Percentiles rank a stretch among this genome's conserved stretches.
These are phyloP conservation scores for Pseudogymnoascus sp. DNA, from an alignment of 2,329 filamentous ascomycete species.

Conservation along the genomic window DNA sequence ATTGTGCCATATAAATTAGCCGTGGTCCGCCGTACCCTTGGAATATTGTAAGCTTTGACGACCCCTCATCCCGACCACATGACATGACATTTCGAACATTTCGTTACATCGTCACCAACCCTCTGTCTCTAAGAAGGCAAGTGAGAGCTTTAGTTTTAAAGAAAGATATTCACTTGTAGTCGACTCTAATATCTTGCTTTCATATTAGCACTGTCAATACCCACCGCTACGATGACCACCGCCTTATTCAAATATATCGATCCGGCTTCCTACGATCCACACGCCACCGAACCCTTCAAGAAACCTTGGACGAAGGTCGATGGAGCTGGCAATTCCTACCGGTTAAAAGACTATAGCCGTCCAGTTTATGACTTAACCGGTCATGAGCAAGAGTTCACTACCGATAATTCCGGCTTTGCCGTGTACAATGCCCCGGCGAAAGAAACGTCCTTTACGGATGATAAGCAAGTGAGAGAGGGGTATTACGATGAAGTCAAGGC, in stretches of 20 bases:
- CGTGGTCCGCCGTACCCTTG: too few species aligned
- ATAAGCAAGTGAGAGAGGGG: slow-evolving; percentile 56
- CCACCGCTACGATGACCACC: slow-evolving; percentile 46
- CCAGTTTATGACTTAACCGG: slow-evolving; percentile 65
- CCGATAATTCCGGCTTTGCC: slow-evolving; percentile 69
- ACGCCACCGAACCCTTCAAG: slow-evolving; percentile 17
- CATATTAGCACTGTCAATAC: background rate
- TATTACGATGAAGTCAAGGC: slow-evolving; percentile 80
- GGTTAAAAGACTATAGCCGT: slow-evolving; percentile 37
- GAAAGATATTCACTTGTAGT: background rate
- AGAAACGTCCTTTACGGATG: slow-evolving; percentile 55
- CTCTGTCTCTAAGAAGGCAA: background rate
- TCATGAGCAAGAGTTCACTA: slow-evolving; percentile 52
- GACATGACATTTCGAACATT: background rate
- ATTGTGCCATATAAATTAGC: too few species aligned
- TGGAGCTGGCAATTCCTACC: slow-evolving; percentile 48
- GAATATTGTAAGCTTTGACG: background rate
- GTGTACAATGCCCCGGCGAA: slow-evolving; percentile 51
- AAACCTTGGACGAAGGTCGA: slow-evolving; percentile 63
- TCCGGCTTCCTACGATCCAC: slow-evolving; percentile 36
- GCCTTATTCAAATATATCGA: slow-evolving; percentile 56
- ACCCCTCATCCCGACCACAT: background rate
- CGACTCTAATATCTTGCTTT: background rate
- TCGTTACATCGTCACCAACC: background rate
- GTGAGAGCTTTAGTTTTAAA: background rate